Base-by-base conservation (phyloP, 306 rosid species). In the Corylus americana region DNA sequence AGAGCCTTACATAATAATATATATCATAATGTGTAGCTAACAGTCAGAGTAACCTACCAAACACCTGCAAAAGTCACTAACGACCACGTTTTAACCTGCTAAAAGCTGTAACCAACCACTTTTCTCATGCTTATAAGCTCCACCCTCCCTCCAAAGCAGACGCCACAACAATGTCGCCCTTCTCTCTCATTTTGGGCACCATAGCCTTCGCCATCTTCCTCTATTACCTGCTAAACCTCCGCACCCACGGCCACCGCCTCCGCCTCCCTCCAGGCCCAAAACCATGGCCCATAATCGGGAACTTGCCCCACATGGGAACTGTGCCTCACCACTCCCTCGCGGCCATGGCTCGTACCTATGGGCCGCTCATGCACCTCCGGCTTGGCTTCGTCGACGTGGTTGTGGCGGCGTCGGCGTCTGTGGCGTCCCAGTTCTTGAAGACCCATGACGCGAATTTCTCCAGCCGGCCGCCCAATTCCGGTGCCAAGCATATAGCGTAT, bases 211-310 rank as follows among this genome's bases (percentile, higher is more conserved):
- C 88, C 0, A 8, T 78, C 5, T 10, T 92, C 1, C 7, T 89
- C 9, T 77, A 77, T 69, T 62, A 69, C 13, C 10, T 88, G 1
- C 17, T 89, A 2, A 79, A 48, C 27, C 74, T 47, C 10, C 11
- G 71, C 11, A 39, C 35, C 18, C 77, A 83, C 0, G 75, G 85
- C 0, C 67, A 55, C 11, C 45, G 85, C 0, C 71, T 53, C 0
- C 87, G 88, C 10, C 91, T 91, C 4, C 91, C 97, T 0, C 98
- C 98, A 0, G 97, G 98, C 1, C 98, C 97, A 0, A 78, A 82
- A 16, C 95, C 97, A 1, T 94, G 98, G 98, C 97, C 97, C 0
- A 11, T 92, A 1, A 16, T 94, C 16, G 98, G 98, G 1, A 94
- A 94, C 87, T 25, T 94, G 29, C 97, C 92, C 1, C 92, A 94